Conservation (phyloP, 345 rosid species). For the Euphorbia tirucalli region DNA sequence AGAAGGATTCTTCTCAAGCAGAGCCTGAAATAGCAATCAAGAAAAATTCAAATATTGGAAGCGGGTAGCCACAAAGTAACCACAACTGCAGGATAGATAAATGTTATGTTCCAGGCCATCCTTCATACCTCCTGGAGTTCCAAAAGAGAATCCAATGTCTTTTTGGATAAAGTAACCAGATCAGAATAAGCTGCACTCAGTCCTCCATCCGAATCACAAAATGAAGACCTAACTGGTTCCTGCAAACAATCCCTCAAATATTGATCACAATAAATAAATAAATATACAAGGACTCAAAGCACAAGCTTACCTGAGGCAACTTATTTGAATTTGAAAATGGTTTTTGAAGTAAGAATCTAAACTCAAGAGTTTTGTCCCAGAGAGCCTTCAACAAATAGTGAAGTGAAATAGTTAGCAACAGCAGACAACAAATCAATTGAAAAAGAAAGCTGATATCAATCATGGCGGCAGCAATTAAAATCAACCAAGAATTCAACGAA, state of each 20-base stretch:
- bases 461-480: neutral
- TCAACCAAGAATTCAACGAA: neutral
- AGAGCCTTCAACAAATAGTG: constrained; percentile 44
- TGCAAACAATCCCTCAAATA: constrained; percentile 29
- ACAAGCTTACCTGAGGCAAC: constrained; percentile 61
- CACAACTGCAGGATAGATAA: neutral
- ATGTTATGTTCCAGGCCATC: constrained; percentile 3
- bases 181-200: constrained; percentile 61
- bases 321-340: constrained; percentile 71
- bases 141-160: constrained; percentile 68
- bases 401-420: neutral
- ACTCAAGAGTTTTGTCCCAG: constrained; percentile 80
- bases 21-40: constrained; percentile 47
- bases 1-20: constrained; percentile 72
- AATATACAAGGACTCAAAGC: neutral
- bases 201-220: constrained; percentile 51
- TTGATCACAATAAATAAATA: constrained; percentile 8
- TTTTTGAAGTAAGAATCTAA: constrained; percentile 88
- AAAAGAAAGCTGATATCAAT: neutral
- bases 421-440: neutral
- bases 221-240: constrained; percentile 65
- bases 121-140: constrained; percentile 69
- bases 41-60: constrained; percentile 1
- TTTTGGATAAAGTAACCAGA: constrained; percentile 56
- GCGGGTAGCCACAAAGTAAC: neutral